Evolutionary conservation across 1,139 yeast species (phyloP), one percentile per base, ranked within the genome.

Genomic region (Geotrichum aggregatum): DNA sequence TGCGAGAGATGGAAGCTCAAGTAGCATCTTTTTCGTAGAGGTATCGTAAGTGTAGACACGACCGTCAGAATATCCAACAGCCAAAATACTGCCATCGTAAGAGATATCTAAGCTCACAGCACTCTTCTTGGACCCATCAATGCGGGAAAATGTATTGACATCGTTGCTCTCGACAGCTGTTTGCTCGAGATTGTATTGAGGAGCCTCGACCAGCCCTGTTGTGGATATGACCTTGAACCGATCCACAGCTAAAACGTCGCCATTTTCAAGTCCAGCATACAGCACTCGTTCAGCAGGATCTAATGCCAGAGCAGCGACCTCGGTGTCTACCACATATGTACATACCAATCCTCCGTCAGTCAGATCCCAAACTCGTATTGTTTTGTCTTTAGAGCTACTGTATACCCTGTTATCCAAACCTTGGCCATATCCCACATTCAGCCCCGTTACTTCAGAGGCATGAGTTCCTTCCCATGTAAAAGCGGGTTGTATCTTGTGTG

Each of bases 201-300:
- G 77, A 0, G 87, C 77, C 10, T 73, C 72, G 18, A 70, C 62
- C 56, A 79, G 68, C 30, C 82, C 77, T 3, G 75, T 73, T 3
- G 69, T 66, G 1, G 69, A 65, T 55, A 76, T 74, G 36, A 78
- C 70, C 22, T 68, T 68, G 68, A 80, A 87, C 52, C 87, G 66
- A 14, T 83, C 78, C 7, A 87, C 74, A 24, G 72, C 67, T 58
- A 84, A 73, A 40, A 87, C 77, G 18, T 69, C 63, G 11, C 97
- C 97, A 56, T 80, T 76, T 1, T 69, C 64, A 28, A 84, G 69
- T 1, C 96, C 98, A 2, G 78, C 80, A 65, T 86, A 92, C 0
- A 86, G 56, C 1, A 81, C 77, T 59, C 98, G 75, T 61, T 83
- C 87, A 0, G 92, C 87, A 0, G 95, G 91, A 66, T 92, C 98